These are phyloP conservation scores for Monosporozyma aquatica DNA, from an alignment of 805 yeast genomes.

Conservation along the genomic window DNA sequence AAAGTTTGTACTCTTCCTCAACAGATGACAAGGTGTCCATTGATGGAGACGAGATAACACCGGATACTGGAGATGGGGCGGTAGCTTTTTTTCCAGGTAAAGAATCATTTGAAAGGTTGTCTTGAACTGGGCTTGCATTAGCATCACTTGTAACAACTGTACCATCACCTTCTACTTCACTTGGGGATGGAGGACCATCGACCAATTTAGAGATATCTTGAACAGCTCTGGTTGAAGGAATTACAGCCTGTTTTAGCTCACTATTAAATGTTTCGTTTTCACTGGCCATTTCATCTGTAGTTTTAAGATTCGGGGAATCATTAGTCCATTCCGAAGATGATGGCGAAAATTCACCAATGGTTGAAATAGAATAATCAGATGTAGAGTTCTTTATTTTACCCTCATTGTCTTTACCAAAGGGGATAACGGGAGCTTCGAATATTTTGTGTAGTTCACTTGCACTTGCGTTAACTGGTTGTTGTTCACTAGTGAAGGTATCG, in stretches of 20 bases:
- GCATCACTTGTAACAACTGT: no score
- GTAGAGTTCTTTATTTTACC: conserved; percentile 24
- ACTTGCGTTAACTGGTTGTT: not conserved
- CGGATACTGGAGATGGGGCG: not conserved
- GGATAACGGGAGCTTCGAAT: conserved; percentile 25
- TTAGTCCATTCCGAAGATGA: conserved; percentile 36
- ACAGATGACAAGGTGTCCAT: not conserved
- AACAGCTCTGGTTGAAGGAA: conserved; percentile 36
- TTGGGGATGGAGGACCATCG: conserved; percentile 3
- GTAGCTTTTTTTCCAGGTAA: no score
- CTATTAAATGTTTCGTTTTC: not conserved
- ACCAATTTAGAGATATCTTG: conserved; percentile 35
- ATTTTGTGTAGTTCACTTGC: conserved; percentile 18
- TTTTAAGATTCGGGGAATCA: conserved; percentile 31
- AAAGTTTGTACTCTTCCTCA: conserved; percentile 6
- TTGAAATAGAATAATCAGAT: conserved; percentile 32
- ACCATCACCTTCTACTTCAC: no score
- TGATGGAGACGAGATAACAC: not conserved
- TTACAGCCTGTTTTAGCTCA: not conserved
- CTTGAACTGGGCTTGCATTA: no score
- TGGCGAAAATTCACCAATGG: conserved; percentile 40
- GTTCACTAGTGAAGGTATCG: not conserved
- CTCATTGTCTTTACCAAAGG: conserved; percentile 15
- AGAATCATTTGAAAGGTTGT: no score
- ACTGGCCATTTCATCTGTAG: not conserved